A percentile compares a stretch with the other conserved stretches of the same genome.
phyloP scores from a whole-genome alignment of 2,329 filamentous ascomycete genomes.

The Penicillium sp. region DNA sequence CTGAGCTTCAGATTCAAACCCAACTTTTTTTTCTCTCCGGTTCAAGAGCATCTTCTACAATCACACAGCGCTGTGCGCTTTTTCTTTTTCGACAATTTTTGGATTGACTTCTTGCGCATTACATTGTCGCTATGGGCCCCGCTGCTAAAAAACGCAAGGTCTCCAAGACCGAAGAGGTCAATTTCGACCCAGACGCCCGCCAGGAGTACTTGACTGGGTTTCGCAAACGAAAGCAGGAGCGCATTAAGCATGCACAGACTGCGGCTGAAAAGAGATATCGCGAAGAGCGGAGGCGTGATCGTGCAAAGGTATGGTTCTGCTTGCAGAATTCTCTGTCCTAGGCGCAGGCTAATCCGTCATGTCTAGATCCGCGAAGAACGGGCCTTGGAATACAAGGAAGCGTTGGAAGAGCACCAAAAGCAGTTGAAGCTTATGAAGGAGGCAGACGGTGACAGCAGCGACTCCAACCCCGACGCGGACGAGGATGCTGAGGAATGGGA shows the following conservation, averaged over 20 bases:
- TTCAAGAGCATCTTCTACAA: constrained; percentile 7
- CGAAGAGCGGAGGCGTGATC: constrained; percentile 73
- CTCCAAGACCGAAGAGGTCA: constrained; percentile 74
- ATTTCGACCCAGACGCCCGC: constrained; percentile 78
- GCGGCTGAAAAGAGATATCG: constrained; percentile 75
- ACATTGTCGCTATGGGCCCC: constrained; percentile 52
- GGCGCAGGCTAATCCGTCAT: constrained; percentile 11
- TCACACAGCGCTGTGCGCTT: background rate
- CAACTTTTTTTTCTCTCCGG: constrained; percentile 25
- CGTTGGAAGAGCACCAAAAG: constrained; percentile 76
- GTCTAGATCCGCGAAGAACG: constrained; percentile 79
- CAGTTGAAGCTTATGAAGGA: constrained; percentile 67
- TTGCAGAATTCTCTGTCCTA: background rate
- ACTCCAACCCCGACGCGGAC: constrained; percentile 31
- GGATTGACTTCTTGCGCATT: background rate
- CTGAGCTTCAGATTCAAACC: constrained; percentile 28
- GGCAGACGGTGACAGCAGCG: constrained; percentile 27
- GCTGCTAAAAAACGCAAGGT: constrained; percentile 70
- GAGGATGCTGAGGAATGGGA: constrained; percentile 63
- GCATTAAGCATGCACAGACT: constrained; percentile 83
- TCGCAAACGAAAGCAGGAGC: constrained; percentile 89
- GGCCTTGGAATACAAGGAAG: constrained; percentile 77
- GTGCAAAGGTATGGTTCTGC: constrained; percentile 71
- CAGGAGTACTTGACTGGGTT: constrained; percentile 93
- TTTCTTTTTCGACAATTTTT: too few relatives aligned